Percentiles rank a stretch among this genome's conserved stretches.
Evolutionary conservation across 768 basidiomycete genomes (phyloP).

Genomic region (Pholiota microspora): DNA sequence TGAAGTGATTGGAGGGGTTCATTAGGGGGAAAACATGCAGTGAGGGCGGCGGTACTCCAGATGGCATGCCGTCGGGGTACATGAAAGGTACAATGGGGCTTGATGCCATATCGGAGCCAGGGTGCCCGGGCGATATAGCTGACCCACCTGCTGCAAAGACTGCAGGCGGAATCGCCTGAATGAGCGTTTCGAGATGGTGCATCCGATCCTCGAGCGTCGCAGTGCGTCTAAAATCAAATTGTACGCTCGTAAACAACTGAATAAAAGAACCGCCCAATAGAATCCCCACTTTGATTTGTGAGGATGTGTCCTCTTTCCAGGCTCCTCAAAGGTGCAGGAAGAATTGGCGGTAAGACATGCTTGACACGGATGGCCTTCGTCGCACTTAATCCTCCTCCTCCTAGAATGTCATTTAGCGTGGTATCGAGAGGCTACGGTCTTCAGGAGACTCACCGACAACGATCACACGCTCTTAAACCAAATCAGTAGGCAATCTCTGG

Average conservation of each 20-base stretch:
- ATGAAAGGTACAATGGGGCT: conserved; percentile 40
- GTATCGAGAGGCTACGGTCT: conserved; percentile 8
- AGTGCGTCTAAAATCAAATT: conserved; percentile 50
- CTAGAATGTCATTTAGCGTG: conserved; percentile 32
- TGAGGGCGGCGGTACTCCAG: conserved; percentile 76
- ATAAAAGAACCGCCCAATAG: not conserved
- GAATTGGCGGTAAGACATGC: conserved; percentile 83
- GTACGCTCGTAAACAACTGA: not conserved
- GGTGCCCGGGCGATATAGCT: conserved; percentile 29
- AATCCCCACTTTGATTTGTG: conserved; percentile 81
- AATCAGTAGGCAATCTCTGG: not conserved
- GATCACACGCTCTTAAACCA: conserved; percentile 74
- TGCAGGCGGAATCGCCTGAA: conserved; percentile 80
- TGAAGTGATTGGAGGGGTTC: conserved; percentile 80
- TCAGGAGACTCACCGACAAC: conserved; percentile 67
- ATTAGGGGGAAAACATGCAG: conserved; percentile 76
- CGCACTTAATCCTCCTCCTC: conserved; percentile 82
- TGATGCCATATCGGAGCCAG: conserved; percentile 20
- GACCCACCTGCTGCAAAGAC: conserved; percentile 67
- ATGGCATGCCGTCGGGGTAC: conserved; percentile 38
- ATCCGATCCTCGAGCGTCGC: conserved; percentile 85
- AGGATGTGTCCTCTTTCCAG: conserved; percentile 80
- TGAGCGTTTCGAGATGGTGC: conserved; percentile 83
- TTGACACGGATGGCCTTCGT: conserved; percentile 88
- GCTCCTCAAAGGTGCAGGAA: conserved; percentile 84